phyloP scores from a whole-genome alignment of 78 protist species.

The Speleostelium caveatum region DNA sequence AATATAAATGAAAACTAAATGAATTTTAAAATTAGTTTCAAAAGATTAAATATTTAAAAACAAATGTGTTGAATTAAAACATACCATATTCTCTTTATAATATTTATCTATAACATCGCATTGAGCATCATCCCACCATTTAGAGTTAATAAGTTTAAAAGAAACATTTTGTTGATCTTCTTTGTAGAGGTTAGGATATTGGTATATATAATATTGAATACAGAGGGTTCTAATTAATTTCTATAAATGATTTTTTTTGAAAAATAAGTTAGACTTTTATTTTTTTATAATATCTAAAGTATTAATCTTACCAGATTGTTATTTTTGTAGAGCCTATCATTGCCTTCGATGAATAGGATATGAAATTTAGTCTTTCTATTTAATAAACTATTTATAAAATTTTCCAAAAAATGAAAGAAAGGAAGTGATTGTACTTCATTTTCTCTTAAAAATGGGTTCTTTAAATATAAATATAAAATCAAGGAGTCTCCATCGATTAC shows the following conservation, averaged over 20 bases:
- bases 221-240: conserved; percentile 26
- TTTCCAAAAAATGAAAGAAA: conserved; percentile 24
- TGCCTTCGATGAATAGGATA: conserved; percentile 6
- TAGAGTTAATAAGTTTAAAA: neutral
- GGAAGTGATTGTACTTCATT: neutral
- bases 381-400: neutral
- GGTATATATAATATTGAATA: conserved; percentile 18
- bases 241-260: neutral
- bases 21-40: neutral
- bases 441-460: neutral
- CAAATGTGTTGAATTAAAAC: neutral
- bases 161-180: neutral
- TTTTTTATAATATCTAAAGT: neutral
- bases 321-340: conserved; percentile 12
- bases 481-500: conserved; percentile 46
- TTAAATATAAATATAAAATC: conserved; percentile 3
- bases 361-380: conserved; percentile 2
- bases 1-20: conserved; percentile 32
- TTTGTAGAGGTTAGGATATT: neutral
- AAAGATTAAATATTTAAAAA: neutral
- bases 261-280: neutral
- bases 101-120: neutral
- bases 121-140: conserved; percentile 11
- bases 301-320: neutral
- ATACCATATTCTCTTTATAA: conserved; percentile 5